Conservation (phyloP, 257 asterid species). For the Plantago ovata region DNA sequence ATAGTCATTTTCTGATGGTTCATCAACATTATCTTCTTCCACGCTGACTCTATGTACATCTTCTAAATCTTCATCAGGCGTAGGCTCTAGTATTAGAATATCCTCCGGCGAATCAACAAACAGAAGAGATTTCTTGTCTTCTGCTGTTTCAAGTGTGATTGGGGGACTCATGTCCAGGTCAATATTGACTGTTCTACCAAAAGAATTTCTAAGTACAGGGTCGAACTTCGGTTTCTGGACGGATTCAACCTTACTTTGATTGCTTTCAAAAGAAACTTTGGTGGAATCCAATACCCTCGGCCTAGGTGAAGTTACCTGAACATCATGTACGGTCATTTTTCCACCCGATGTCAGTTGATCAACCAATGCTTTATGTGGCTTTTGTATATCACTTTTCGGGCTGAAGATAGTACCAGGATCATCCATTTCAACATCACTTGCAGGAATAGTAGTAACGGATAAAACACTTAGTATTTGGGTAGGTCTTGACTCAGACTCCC, state of each 20-base stretch:
- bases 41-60: constrained; percentile 33
- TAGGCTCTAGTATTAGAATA: constrained; percentile 31
- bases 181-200: constrained; percentile 34
- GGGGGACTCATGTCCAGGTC: constrained; percentile 34
- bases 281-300: constrained; percentile 31
- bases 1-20: constrained; percentile 35
- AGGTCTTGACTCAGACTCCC: constrained; percentile 32
- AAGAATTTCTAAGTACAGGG: constrained; percentile 44
- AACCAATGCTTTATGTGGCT: constrained; percentile 24
- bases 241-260: constrained; percentile 32
- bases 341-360: constrained; percentile 26
- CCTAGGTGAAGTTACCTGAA: constrained; percentile 36
- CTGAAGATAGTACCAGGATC: constrained; percentile 43
- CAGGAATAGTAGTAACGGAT: constrained; percentile 34
- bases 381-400: constrained; percentile 37
- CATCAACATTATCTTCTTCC: constrained; percentile 51
- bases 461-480: constrained; percentile 20
- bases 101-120: constrained; percentile 37
- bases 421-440: constrained; percentile 54
- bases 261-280: constrained; percentile 34
- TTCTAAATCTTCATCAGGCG: constrained; percentile 33
- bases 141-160: constrained; percentile 29
- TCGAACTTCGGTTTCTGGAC: constrained; percentile 32
- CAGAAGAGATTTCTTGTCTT: constrained; percentile 27
- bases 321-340: constrained; percentile 24